A percentile compares a stretch with the other conserved stretches of the same genome.
Evolutionary conservation across 2,329 filamentous ascomycete genomes (phyloP).

Genomic region (Colletotrichum sp.): DNA sequence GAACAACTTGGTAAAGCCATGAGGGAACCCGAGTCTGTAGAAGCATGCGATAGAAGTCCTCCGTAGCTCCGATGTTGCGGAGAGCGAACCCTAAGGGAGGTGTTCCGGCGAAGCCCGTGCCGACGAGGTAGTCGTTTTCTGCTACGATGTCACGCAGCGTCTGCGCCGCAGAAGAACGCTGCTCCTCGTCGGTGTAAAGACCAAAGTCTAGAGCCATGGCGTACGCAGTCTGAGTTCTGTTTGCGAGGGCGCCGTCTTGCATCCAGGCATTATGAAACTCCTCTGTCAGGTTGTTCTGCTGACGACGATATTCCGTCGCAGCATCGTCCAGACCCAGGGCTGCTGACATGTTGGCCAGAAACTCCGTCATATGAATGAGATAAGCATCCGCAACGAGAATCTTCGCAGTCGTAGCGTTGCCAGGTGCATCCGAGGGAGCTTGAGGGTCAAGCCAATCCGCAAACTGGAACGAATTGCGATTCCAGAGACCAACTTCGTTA

Average conservation of each 20-base stretch:
- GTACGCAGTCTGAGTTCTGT: slow-evolving; percentile 45
- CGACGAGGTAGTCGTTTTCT: slow-evolving; percentile 37
- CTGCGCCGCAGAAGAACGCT: slow-evolving; percentile 25
- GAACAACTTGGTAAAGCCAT: slow-evolving; percentile 52
- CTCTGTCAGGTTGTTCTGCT: slow-evolving; percentile 22
- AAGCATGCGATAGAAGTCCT: slow-evolving; percentile 51
- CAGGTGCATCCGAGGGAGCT: slow-evolving; percentile 43
- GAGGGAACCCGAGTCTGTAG: slow-evolving; percentile 46
- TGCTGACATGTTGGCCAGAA: slow-evolving; percentile 37
- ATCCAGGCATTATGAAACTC: slow-evolving; percentile 38
- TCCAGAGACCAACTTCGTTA: slow-evolving; percentile 43
- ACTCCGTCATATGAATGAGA: slow-evolving; percentile 44
- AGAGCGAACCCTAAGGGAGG: slow-evolving; percentile 39
- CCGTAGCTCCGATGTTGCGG: slow-evolving; percentile 27
- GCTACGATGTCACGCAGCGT: slow-evolving; percentile 35
- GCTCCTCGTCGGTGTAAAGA: slow-evolving; percentile 28
- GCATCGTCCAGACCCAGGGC: slow-evolving; percentile 33
- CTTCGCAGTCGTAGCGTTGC: slow-evolving; percentile 40
- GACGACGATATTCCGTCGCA: slow-evolving; percentile 23
- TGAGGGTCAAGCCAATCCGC: slow-evolving; percentile 55
- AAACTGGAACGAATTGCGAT: slow-evolving; percentile 37
- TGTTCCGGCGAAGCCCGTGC: slow-evolving; percentile 49
- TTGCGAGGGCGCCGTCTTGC: slow-evolving; percentile 30
- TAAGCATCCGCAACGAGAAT: slow-evolving; percentile 51
- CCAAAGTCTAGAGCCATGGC: slow-evolving; percentile 41